phyloP scores from a whole-genome alignment of 257 asterid genomes.

The Asclepias syriaca region DNA sequence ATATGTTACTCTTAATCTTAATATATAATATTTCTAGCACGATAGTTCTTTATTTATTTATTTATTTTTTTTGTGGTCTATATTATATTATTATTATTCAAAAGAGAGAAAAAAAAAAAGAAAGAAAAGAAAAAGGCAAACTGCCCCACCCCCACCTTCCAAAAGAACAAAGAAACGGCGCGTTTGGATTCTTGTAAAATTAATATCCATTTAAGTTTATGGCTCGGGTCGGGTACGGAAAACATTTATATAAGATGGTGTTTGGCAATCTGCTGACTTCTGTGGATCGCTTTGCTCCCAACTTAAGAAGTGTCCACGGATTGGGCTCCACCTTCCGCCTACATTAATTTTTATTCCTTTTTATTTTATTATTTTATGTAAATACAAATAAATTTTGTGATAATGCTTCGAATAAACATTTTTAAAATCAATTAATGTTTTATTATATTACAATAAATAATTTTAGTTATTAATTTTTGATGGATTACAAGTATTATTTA shows the following conservation, averaged over 20 bases:
- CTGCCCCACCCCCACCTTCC: not conserved
- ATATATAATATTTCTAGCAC: not conserved
- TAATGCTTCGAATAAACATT: no score
- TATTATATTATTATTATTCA: slow-evolving; percentile 19
- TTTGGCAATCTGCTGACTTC: slow-evolving; percentile 23
- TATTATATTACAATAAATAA: no score
- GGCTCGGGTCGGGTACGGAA: not conserved
- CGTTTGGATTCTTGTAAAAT: slow-evolving; percentile 1
- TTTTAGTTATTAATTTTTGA: no score
- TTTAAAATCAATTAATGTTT: no score
- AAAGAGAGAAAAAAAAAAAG: not conserved
- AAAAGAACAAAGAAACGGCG: not conserved
- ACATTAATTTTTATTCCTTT: no score
- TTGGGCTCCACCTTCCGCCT: slow-evolving; percentile 28
- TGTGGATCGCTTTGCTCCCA: slow-evolving; percentile 19
- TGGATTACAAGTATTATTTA: no score
- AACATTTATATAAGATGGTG: not conserved
- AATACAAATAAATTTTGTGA: no score
- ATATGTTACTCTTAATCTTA: not conserved
- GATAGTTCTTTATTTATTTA: no score
- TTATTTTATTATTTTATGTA: no score
- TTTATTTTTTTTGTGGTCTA: not conserved
- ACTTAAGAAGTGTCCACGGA: slow-evolving; percentile 10
- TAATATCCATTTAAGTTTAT: not conserved
- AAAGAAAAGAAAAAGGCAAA: not conserved